Percentiles rank a stretch among this genome's conserved stretches.
These are phyloP conservation scores for Lentinus brumalis DNA, from an alignment of 768 basidiomycete species.

Conservation along the genomic window DNA sequence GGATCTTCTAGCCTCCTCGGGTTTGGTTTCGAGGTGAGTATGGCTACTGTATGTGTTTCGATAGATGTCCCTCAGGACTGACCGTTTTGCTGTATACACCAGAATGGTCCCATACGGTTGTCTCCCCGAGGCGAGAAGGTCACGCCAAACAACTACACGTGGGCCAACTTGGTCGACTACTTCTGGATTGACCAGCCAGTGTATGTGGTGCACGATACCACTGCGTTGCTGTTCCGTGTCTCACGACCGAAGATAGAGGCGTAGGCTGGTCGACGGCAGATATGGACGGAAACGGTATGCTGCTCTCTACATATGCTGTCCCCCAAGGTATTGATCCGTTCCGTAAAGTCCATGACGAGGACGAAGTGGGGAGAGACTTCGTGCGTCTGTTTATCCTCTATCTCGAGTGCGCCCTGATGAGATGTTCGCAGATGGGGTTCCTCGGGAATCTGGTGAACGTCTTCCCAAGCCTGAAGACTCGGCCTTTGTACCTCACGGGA, in stretches of 20 bases:
- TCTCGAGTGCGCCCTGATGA: not conserved
- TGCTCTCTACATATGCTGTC: not conserved
- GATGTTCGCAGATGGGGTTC: conserved; percentile 60
- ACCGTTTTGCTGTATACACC: not conserved
- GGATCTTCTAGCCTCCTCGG: conserved; percentile 72
- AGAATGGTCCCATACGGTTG: conserved; percentile 74
- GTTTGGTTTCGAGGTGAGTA: conserved; percentile 53
- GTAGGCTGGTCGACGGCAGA: conserved; percentile 67
- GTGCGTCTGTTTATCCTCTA: conserved; percentile 30
- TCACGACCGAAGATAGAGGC: conserved; percentile 41
- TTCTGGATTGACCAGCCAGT: conserved; percentile 80
- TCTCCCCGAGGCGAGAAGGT: conserved; percentile 47
- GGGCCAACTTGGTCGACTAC: conserved; percentile 62
- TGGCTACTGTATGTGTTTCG: too few relatives aligned
- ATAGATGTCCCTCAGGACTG: not conserved
- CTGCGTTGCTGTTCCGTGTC: not conserved
- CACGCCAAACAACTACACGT: conserved; percentile 54
- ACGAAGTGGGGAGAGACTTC: conserved; percentile 60
- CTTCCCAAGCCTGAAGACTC: conserved; percentile 66
- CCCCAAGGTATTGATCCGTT: not conserved
- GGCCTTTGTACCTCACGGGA: conserved; percentile 69
- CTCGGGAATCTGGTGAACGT: conserved; percentile 70
- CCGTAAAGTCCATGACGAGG: conserved; percentile 43
- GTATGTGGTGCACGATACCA: conserved; percentile 28
- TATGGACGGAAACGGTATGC: conserved; percentile 50